Base-by-base conservation (phyloP, 176 grass and related monocot genomes). In the Carex littledalei region DNA sequence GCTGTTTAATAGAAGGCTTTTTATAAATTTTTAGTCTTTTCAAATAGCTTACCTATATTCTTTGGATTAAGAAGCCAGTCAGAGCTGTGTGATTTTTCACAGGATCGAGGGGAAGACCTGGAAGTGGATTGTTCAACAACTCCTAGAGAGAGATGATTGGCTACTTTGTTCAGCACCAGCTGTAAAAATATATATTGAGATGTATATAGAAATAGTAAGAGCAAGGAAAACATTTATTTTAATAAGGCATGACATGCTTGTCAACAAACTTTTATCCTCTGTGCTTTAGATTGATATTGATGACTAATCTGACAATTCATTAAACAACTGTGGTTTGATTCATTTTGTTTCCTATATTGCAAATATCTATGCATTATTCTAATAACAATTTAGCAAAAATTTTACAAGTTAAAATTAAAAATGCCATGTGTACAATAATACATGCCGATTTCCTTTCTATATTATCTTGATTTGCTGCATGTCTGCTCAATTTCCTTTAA, bases 121-220 rank as follows among this genome's bases (percentile, higher is more conserved):
- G 56, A 59, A 21, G 21, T 15, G 21, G 86, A 22, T n/a, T 54
- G 85, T n/a, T 89, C 85, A 62, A 94, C 84, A 84, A 91, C 17
- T 18, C 85, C 79, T 12, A 55, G 54, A 1, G 92, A 87, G 11
- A 91, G 62, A 13, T 54, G 63, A 41, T 94, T 86, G 61, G 88
- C 77, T 3, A 11, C 31, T 0, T 77, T 86, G 5, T 50, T 75
- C 6, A 91, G 49, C 8, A 91, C 67, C 62, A 93, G 66, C 91
- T 93, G 81, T 20, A 80, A 64, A 13, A 57, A 35, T 57, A 57
- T 57, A 16, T 57, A 4, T 57, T 57, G 13, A 57, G 70, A 65
- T 21, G 10, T 3, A 37, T 41, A 56, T 3, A 80, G 3, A n/a
- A 68, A 1, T 49, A 31, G 24, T 16, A 18, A 84, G 52, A 50